Evolutionary conservation across 2,329 filamentous ascomycete genomes (phyloP).

Genomic region (Sarocladium oryzae): DNA sequence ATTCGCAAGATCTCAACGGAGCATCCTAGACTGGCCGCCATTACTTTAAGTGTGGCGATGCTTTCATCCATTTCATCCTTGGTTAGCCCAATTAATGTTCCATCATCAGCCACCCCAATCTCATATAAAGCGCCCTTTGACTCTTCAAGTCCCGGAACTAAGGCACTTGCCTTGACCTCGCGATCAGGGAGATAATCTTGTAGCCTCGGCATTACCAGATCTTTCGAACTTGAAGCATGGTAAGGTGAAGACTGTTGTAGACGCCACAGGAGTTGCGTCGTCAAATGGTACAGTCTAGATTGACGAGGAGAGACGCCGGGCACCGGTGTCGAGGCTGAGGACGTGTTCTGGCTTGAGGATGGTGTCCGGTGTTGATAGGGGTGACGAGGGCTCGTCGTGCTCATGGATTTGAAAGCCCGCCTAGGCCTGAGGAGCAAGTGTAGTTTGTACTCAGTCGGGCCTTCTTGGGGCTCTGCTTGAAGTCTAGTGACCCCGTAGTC

Average conservation of each 20-base stretch:
- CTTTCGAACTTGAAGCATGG: slow-evolving; percentile 71
- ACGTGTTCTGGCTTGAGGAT: slow-evolving; percentile 8
- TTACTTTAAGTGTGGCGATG: slow-evolving; percentile 73
- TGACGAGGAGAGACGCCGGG: slow-evolving; percentile 66
- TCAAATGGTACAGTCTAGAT: slow-evolving; percentile 80
- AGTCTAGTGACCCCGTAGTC: slow-evolving; percentile 68
- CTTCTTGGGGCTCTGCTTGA: slow-evolving; percentile 86
- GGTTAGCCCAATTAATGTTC: slow-evolving; percentile 79
- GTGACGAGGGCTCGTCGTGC: slow-evolving; percentile 37
- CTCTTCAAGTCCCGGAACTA: slow-evolving; percentile 79
- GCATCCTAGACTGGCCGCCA: slow-evolving; percentile 90
- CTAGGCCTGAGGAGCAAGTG: slow-evolving; percentile 79
- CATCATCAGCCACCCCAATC: slow-evolving; percentile 93
- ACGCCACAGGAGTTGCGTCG: slow-evolving; percentile 90
- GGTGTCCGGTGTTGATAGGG: slow-evolving; percentile 10
- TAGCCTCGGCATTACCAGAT: slow-evolving; percentile 67
- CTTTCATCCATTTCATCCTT: slow-evolving; percentile 92
- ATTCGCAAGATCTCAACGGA: slow-evolving; percentile 73
- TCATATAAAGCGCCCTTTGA: slow-evolving; percentile 92
- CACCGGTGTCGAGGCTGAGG: slow-evolving; percentile 25
- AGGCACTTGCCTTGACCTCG: slow-evolving; percentile 44
- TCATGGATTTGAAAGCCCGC: slow-evolving; percentile 65
- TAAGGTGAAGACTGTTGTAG: slow-evolving; percentile 91
- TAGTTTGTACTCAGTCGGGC: slow-evolving; percentile 93
- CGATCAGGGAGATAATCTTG: slow-evolving; percentile 52